These are phyloP conservation scores for Fusarium sp. DNA, from an alignment of 2,329 filamentous ascomycete genomes.

Conservation along the genomic window DNA sequence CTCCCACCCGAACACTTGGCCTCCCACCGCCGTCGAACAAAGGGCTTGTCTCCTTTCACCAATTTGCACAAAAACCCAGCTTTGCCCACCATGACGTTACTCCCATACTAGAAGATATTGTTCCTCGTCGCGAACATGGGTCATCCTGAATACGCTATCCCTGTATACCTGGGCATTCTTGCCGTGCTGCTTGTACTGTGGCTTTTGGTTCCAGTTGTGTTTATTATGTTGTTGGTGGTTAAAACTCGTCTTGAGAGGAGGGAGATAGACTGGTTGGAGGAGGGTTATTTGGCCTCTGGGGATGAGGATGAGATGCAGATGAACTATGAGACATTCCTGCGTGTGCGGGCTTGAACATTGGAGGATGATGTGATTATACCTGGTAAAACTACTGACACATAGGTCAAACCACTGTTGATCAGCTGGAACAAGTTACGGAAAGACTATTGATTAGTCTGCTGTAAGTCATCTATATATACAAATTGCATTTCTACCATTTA, in stretches of 20 bases:
- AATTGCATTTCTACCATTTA: slow-evolving; percentile 23
- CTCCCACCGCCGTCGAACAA: slow-evolving; percentile 13
- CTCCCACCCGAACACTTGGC: slow-evolving; percentile 17
- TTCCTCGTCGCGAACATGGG: slow-evolving; percentile 24
- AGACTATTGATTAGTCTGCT: not conserved
- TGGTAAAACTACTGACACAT: not conserved
- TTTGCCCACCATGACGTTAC: not conserved
- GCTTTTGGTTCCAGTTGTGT: slow-evolving; percentile 29
- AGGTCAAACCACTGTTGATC: not conserved
- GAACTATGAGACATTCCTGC: slow-evolving; percentile 7
- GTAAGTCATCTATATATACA: slow-evolving; percentile 10
- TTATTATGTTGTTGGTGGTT: slow-evolving; percentile 13
- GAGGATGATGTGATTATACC: not conserved
- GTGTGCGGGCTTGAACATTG: not conserved
- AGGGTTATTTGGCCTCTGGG: slow-evolving; percentile 7
- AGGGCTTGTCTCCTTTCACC: not conserved
- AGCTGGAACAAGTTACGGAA: not conserved
- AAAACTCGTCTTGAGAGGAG: slow-evolving; percentile 16
- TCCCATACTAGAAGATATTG: not conserved
- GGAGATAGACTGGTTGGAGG: slow-evolving; percentile 28
- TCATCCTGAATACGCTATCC: slow-evolving; percentile 31
- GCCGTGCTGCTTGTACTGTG: slow-evolving; percentile 27
- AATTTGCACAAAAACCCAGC: slow-evolving; percentile 4
- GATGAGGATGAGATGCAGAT: slow-evolving; percentile 25
- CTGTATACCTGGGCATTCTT: slow-evolving; percentile 33